A percentile compares a stretch with the other conserved stretches of the same genome.
Conservation (phyloP, 805 yeast genomes). For the Starmerella roubikii region DNA sequence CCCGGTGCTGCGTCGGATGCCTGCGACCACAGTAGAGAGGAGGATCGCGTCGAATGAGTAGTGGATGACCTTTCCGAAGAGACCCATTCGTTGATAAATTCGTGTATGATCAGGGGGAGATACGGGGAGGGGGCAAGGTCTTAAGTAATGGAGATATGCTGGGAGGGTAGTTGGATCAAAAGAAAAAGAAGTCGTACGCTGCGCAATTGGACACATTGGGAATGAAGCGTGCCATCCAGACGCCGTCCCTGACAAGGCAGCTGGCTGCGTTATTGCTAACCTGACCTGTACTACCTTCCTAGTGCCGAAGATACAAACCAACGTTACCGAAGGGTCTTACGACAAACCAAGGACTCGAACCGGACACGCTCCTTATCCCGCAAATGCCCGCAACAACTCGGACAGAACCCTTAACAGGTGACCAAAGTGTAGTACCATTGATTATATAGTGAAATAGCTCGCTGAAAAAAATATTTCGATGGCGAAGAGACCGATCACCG, state of each 20-base stretch:
- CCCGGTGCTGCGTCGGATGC: slow-evolving; percentile 74
- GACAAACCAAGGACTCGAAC: slow-evolving; percentile 24
- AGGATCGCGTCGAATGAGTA: slow-evolving; percentile 64
- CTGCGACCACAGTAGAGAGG: slow-evolving; percentile 71
- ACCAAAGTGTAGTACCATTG: not conserved
- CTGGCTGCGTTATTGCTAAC: slow-evolving; percentile 25
- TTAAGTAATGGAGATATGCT: too few species aligned
- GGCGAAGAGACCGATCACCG: slow-evolving; percentile 12
- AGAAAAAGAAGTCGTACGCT: not conserved
- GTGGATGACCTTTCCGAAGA: slow-evolving; percentile 51
- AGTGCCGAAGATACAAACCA: slow-evolving; percentile 15
- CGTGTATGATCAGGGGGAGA: not conserved
- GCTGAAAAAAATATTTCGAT: slow-evolving; percentile 1
- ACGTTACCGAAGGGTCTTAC: slow-evolving; percentile 19
- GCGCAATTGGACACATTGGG: slow-evolving; percentile 2
- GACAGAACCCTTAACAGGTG: slow-evolving; percentile 23
- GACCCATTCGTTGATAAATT: too few species aligned
- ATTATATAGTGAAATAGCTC: not conserved
- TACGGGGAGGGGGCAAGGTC: not conserved
- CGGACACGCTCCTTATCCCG: slow-evolving; percentile 22
- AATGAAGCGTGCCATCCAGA: slow-evolving; percentile 23
- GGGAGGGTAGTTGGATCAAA: too few species aligned
- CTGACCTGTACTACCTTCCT: slow-evolving; percentile 24
- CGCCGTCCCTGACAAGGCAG: slow-evolving; percentile 23
- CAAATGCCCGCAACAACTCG: slow-evolving; percentile 9